Percentiles rank a stretch among this genome's conserved stretches.
Evolutionary conservation across 202 grass and related monocot species (phyloP).

Genomic region (Dendrocalamus latiflorus): DNA sequence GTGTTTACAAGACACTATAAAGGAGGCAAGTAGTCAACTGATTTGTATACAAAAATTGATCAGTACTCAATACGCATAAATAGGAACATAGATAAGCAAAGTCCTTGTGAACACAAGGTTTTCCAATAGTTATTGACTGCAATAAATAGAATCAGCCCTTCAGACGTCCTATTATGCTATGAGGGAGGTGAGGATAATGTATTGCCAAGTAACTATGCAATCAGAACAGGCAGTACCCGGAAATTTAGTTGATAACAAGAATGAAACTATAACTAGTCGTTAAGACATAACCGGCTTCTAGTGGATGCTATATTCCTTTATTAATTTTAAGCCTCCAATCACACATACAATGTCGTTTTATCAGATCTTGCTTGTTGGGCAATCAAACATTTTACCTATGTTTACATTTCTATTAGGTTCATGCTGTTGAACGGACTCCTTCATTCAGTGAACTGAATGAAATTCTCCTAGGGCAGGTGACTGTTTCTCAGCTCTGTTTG

Average conservation of each 20-base stretch:
- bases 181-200: neutral
- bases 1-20: neutral
- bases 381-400: slow-evolving; percentile 10
- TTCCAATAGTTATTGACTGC: neutral
- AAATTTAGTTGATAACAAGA: neutral
- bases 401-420: slow-evolving; percentile 59
- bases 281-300: neutral
- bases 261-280: neutral
- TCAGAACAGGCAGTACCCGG: neutral
- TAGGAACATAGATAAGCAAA: neutral
- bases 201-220: slow-evolving; percentile 7
- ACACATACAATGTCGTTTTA: neutral
- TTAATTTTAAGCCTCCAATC: neutral
- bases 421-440: slow-evolving; percentile 94
- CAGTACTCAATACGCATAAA: neutral
- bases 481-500: slow-evolving; percentile 19
- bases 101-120: neutral
- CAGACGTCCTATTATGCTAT: neutral
- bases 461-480: slow-evolving; percentile 94
- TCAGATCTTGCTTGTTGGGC: neutral
- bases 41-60: neutral
- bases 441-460: slow-evolving; percentile 97
- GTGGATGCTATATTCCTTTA: neutral
- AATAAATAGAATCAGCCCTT: neutral
- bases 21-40: neutral